Evolutionary conservation across 2,329 filamentous ascomycete genomes (phyloP), one percentile per base, ranked within the genome.

Genomic region (Thielaviopsis cerberus): DNA sequence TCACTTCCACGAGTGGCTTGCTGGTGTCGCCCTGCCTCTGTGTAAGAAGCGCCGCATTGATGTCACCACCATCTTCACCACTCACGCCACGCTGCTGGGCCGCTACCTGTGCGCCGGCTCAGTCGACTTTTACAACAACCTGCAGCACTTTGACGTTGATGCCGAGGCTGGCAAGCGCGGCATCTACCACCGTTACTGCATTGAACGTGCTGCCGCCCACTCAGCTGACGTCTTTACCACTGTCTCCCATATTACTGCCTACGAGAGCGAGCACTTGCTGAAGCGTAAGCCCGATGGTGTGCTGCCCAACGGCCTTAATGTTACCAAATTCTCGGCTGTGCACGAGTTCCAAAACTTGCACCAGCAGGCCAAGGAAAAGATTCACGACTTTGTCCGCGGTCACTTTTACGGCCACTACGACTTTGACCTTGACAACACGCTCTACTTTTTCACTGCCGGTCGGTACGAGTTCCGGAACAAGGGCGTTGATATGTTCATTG

Each of bases 341-440:
- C 92, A 98, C 75, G 92, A 98, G 72, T 97, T 97, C 75, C 92
- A 98, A 71, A 98, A 98, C 69, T 73, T 98, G 67, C 92, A 97
- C 72, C 89, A 94, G 67, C 86, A 92, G 69, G 85, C 89, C 66
- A 97, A 97, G 75, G 87, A 94, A 71, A 95, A 94, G 77, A 97
- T 98, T 66, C 88, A 94, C 67, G 92, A 97, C 70, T 98, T 98
- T 68, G 89, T 97, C 22, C 87, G 92, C 54, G 92, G 92, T 11
- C 92, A 98, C 69, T 98, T 98, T 72, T 97, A 97, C 68, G 92
- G 92, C 11, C 90, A 97, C 73, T 94, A 95, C 69, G 90, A 98
- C 68, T 97, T 97, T 64, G 88, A 96, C 62, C 83, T 89, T 15
- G 90, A 97, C 61, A 95, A 97, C 71, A 98, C 92, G 0, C 79